Conservation (phyloP, 192 early-diverging fungal genomes). For the Chytriomyces sp. region DNA sequence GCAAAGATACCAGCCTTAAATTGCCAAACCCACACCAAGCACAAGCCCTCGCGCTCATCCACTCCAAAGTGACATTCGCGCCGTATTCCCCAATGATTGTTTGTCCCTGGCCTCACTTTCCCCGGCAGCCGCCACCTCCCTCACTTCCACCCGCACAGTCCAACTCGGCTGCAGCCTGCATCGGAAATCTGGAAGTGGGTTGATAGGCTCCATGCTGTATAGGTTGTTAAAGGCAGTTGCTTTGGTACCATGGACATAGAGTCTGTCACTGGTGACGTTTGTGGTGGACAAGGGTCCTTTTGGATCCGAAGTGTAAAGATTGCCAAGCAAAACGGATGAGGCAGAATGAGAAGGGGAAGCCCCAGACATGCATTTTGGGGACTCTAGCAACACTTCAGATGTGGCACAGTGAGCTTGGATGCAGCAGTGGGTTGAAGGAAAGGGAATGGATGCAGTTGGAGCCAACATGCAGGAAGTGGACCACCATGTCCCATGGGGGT, state of each 20-base stretch:
- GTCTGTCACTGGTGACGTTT: not conserved
- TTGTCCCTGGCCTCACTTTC: conserved; percentile 4
- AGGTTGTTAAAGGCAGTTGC: not conserved
- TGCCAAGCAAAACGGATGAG: not conserved
- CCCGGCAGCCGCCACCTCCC: conserved; percentile 27
- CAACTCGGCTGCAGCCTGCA: too few relatives aligned
- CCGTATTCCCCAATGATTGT: not conserved
- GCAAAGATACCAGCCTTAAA: conserved; percentile 20
- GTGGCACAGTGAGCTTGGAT: too few relatives aligned
- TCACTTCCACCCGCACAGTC: too few relatives aligned
- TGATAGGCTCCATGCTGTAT: not conserved
- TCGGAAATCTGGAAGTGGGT: not conserved
- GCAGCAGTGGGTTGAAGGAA: not conserved
- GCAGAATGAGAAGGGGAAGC: not conserved
- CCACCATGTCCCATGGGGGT: too few relatives aligned
- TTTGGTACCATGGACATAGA: not conserved
- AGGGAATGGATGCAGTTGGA: not conserved
- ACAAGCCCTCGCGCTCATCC: conserved; percentile 12
- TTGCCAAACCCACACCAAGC: not conserved
- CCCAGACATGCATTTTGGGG: too few relatives aligned
- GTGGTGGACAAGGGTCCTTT: not conserved
- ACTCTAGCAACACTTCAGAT: too few relatives aligned
- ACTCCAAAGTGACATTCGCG: not conserved
- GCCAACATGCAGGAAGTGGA: too few relatives aligned
- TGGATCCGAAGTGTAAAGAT: not conserved